phyloP scores from a whole-genome alignment of 2,329 filamentous ascomycete species.

The Sporothrix curviconia region DNA sequence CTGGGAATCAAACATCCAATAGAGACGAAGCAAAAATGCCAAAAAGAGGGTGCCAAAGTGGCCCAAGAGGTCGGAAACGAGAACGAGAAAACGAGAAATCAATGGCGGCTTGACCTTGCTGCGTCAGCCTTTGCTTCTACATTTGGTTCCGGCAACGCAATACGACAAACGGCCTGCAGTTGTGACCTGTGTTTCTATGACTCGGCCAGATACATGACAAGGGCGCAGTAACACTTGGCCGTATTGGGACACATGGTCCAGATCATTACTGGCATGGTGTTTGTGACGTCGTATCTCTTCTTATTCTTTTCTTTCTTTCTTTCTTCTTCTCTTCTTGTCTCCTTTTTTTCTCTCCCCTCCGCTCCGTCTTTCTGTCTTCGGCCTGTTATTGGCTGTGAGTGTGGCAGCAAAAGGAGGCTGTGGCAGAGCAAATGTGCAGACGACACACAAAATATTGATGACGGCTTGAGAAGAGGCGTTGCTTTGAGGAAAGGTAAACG shows the following conservation, averaged over 20 bases:
- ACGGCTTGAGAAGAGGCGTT: background rate
- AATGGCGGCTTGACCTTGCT: background rate
- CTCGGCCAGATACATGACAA: too few relatives aligned
- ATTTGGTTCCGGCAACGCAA: too few relatives aligned
- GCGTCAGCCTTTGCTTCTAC: too few relatives aligned
- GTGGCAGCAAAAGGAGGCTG: conserved; percentile 6
- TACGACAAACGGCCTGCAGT: too few relatives aligned
- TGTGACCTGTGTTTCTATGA: too few relatives aligned
- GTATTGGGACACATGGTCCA: background rate
- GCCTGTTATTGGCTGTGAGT: background rate
- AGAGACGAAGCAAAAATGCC: too few relatives aligned
- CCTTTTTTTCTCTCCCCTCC: background rate
- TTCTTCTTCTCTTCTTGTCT: background rate
- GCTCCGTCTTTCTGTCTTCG: background rate
- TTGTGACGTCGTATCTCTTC: background rate
- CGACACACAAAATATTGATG: background rate
- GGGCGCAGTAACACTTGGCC: background rate
- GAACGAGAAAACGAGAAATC: background rate
- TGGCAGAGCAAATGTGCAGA: background rate
- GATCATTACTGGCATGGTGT: background rate
- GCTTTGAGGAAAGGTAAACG: background rate
- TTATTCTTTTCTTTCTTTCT: background rate
- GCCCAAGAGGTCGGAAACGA: background rate
- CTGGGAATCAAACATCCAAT: too few relatives aligned
- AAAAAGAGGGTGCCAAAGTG: too few relatives aligned